Percentiles rank a stretch among this genome's conserved stretches.
Evolutionary conservation across 768 basidiomycete species (phyloP).

Genomic region (Pisolithus marmoratus): DNA sequence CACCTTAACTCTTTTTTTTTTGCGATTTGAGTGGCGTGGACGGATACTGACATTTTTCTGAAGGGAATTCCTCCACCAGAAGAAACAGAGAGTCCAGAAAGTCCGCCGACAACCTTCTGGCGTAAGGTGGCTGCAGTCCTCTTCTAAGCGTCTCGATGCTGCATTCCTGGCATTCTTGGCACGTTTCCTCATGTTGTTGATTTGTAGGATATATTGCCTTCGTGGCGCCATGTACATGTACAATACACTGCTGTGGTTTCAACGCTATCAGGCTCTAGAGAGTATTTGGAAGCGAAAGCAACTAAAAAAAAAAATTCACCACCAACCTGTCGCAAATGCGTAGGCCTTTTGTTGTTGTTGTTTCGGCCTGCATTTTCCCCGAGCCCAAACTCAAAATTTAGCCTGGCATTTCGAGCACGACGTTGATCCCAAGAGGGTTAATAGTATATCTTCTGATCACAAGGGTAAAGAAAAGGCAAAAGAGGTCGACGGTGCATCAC

Average conservation of each 20-base stretch:
- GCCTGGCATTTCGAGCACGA: too few relatives aligned
- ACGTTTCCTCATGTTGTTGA: too few relatives aligned
- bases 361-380: too few relatives aligned
- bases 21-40: background rate
- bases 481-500: conserved; percentile 1
- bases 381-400: too few relatives aligned
- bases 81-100: conserved; percentile 8
- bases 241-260: too few relatives aligned
- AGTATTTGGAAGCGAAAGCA: too few relatives aligned
- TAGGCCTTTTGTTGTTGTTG: too few relatives aligned
- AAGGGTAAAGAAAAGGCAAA: conserved; percentile 29
- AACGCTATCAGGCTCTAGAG: too few relatives aligned
- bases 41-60: background rate
- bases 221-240: too few relatives aligned
- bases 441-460: background rate
- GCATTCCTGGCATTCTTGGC: background rate
- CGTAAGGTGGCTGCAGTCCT: conserved; percentile 4
- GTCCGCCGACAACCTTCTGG: conserved; percentile 5
- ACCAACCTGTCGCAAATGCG: too few relatives aligned
- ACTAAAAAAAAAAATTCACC: too few relatives aligned
- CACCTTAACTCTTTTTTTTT: background rate
- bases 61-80: conserved; percentile 9
- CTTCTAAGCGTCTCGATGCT: background rate
- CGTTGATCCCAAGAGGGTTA: conserved; percentile 4
- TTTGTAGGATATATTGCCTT: too few relatives aligned